phyloP scores from a whole-genome alignment of 306 rosid species.

The Pyrus pyrifolia region DNA sequence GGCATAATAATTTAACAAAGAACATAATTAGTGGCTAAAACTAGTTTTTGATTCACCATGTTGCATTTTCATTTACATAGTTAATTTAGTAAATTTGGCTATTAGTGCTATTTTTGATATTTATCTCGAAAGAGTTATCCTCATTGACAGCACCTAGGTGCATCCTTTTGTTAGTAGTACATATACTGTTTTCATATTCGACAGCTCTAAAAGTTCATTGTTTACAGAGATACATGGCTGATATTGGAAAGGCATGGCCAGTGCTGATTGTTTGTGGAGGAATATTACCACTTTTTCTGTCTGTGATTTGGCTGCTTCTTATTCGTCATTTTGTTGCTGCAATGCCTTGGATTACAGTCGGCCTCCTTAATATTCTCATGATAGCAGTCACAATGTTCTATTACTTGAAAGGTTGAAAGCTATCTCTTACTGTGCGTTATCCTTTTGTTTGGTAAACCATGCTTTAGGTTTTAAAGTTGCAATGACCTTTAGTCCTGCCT shows the following conservation, averaged over 20 bases:
- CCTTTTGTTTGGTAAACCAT: slow-evolving; percentile 3
- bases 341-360: slow-evolving; percentile 96
- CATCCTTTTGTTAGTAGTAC: neutral
- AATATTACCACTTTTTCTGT: slow-evolving; percentile 77
- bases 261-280: slow-evolving; percentile 96
- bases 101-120: neutral
- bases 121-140: neutral
- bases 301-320: slow-evolving; percentile 90
- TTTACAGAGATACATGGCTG: slow-evolving; percentile 88
- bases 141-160: neutral
- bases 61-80: neutral
- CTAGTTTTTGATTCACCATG: neutral
- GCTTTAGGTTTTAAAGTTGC: neutral
- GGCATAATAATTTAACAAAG: neutral
- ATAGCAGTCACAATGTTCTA: slow-evolving; percentile 77
- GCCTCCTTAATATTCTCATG: slow-evolving; percentile 68
- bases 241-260: slow-evolving; percentile 93
- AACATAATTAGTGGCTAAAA: neutral
- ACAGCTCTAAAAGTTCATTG: neutral
- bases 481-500: neutral
- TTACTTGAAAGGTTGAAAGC: slow-evolving; percentile 75
- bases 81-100: neutral
- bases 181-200: neutral
- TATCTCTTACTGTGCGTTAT: slow-evolving; percentile 3
- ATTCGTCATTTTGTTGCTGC: slow-evolving; percentile 92